A percentile compares a stretch with the other conserved stretches of the same genome.
Conservation (phyloP, 805 yeast species). For the Maudiozyma saulgeensis region DNA sequence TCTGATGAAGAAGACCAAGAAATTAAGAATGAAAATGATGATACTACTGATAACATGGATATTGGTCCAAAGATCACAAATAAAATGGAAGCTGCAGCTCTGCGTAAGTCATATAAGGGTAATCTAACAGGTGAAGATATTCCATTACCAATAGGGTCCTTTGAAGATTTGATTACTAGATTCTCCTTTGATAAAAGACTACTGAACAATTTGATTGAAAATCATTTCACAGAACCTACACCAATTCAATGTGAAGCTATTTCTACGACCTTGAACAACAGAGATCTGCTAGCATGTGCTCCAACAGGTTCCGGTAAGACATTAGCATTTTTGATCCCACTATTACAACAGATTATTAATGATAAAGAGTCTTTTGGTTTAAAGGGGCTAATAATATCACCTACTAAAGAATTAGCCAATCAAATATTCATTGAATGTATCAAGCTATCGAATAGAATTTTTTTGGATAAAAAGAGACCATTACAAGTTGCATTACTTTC, state of each 20-base stretch:
- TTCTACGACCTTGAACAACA: slow-evolving; percentile 56
- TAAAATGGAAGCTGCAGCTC: slow-evolving; percentile 47
- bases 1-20: slow-evolving; percentile 23
- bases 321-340: slow-evolving; percentile 76
- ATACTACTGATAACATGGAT: slow-evolving; percentile 25
- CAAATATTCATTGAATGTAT: slow-evolving; percentile 70
- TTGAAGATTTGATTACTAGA: slow-evolving; percentile 65
- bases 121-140: slow-evolving; percentile 77
- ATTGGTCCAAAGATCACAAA: slow-evolving; percentile 36
- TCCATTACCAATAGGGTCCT: slow-evolving; percentile 87
- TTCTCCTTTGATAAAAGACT: slow-evolving; percentile 50
- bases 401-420: slow-evolving; percentile 86
- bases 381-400: slow-evolving; percentile 75
- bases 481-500: slow-evolving; percentile 57
- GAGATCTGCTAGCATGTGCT: slow-evolving; percentile 88
- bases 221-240: slow-evolving; percentile 78
- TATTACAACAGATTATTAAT: slow-evolving; percentile 38
- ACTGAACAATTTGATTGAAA: slow-evolving; percentile 52
- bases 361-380: slow-evolving; percentile 35
- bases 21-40: slow-evolving; percentile 16
- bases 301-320: slow-evolving; percentile 99
- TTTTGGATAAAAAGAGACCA: slow-evolving; percentile 37
- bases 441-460: slow-evolving; percentile 37
- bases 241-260: slow-evolving; percentile 88
- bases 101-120: slow-evolving; percentile 52